Base-by-base conservation (phyloP, 495 filamentous ascomycete species). In the Daldinia grandis region DNA sequence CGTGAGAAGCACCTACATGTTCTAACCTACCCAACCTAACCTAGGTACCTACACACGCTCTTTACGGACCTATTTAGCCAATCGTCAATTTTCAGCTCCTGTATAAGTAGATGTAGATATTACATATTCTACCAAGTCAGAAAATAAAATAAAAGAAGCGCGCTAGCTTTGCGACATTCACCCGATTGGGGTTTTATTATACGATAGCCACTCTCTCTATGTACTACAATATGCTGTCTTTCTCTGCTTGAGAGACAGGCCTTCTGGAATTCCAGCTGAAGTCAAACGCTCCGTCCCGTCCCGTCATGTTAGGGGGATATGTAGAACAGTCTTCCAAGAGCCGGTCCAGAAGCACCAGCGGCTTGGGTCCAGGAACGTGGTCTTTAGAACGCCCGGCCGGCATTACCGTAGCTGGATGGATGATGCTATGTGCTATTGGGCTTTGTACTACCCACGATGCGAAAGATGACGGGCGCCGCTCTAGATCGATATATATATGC, bases 381-480 rank as follows among this genome's bases (percentile, higher is more conserved):
- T 58, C 65, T 50, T 62, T 64, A 66, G 70, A 53, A 65, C 60
- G 60, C 58, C 58, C 59, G 57, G 47, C 44, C 64, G 64, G 64
- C 40, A 59, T 50, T 55, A 49, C 69, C 64, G 69, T 60, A 47
- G 50, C 62, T 65, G 30, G 50, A 37, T 65, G 30, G 50, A 37
- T 62, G 47, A 37, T 24, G 64, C 56, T 55, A 40, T 35, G 25
- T 1, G 25, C 56, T 42, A 64, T 60, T 51, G 55, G 63, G 63
- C 50, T 54, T 62, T 54, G 70, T 73, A 44, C 53, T 59, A 73
- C 70, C 70, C 70, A 73, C 61, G 65, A 73, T 73, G 70, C 70
- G 59, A 68, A 42, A 64, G 27, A 69, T 62, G 61, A 54, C 62
- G 61, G 65, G 40, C 51, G 61, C 65, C 70, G 66, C 66, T 53